phyloP scores from a whole-genome alignment of 129 eudicot species.

The Lonicera japonica region DNA sequence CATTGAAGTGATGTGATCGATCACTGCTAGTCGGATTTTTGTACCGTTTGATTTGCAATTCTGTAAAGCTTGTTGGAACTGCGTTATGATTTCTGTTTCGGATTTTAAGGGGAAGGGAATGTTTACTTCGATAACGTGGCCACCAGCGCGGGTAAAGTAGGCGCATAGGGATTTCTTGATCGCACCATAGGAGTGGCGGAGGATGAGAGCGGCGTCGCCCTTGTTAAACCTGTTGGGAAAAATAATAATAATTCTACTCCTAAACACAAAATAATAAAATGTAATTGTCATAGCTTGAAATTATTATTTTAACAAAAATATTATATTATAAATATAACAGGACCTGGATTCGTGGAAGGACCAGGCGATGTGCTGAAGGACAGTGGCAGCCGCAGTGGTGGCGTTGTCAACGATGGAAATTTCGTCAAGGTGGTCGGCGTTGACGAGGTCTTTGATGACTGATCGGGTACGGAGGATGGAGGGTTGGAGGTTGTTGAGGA shows the following conservation, averaged over 20 bases:
- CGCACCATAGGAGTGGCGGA: conserved; percentile 45
- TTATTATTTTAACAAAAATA: too few relatives aligned
- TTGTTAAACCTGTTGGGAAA: too few relatives aligned
- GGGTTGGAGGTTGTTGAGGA: conserved; percentile 33
- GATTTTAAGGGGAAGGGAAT: conserved; percentile 40
- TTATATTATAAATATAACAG: too few relatives aligned
- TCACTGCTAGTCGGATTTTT: conserved; percentile 40
- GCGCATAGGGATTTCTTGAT: conserved; percentile 44
- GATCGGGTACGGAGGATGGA: conserved; percentile 30
- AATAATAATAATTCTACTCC: too few relatives aligned
- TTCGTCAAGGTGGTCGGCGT: conserved; percentile 44
- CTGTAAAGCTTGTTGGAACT: conserved; percentile 18
- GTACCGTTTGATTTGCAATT: conserved; percentile 22
- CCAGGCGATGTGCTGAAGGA: conserved; percentile 40
- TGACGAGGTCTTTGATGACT: conserved; percentile 28
- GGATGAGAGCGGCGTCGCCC: conserved; percentile 43
- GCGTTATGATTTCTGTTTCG: conserved; percentile 11
- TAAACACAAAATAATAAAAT: too few relatives aligned
- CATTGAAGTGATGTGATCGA: conserved; percentile 59
- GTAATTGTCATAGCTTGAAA: too few relatives aligned
- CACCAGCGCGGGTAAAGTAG: conserved; percentile 47
- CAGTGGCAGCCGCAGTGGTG: conserved; percentile 67
- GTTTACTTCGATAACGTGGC: conserved; percentile 39
- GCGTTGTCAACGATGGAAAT: conserved; percentile 59
- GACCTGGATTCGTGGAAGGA: conserved; percentile 19